phyloP scores from a whole-genome alignment of 2,329 filamentous ascomycete genomes.

The Cercospora canescens region DNA sequence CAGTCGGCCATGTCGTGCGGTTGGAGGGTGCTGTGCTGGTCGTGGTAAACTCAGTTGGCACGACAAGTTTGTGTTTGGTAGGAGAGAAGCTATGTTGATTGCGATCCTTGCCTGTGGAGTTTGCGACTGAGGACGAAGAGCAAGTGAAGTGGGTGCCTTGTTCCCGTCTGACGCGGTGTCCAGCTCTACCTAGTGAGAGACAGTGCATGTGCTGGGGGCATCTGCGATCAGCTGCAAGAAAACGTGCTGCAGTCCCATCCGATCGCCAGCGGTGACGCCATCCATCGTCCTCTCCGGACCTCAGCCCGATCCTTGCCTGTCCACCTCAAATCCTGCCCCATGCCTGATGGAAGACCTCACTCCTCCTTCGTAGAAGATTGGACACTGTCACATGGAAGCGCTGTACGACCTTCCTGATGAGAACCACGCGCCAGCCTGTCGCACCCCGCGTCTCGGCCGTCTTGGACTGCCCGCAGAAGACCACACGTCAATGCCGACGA shows the following conservation, averaged over 20 bases:
- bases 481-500: too few relatives aligned
- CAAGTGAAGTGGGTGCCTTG: background rate
- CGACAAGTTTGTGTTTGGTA: background rate
- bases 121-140: background rate
- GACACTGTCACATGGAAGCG: background rate
- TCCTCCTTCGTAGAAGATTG: background rate
- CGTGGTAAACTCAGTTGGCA: background rate
- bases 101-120: background rate
- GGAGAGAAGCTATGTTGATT: background rate
- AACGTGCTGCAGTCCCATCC: background rate
- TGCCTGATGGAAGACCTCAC: background rate
- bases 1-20: conserved; percentile 24
- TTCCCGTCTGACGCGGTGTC: background rate
- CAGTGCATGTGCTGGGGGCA: too few relatives aligned
- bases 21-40: background rate
- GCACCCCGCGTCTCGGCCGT: too few relatives aligned
- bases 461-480: background rate
- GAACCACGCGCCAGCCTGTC: too few relatives aligned
- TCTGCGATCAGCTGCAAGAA: too few relatives aligned
- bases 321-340: background rate
- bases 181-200: background rate
- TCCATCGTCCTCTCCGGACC: background rate
- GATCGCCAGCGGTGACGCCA: background rate
- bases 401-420: background rate
- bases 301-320: background rate